Conservation (phyloP, 306 rosid species). For the Albizia julibrissin region DNA sequence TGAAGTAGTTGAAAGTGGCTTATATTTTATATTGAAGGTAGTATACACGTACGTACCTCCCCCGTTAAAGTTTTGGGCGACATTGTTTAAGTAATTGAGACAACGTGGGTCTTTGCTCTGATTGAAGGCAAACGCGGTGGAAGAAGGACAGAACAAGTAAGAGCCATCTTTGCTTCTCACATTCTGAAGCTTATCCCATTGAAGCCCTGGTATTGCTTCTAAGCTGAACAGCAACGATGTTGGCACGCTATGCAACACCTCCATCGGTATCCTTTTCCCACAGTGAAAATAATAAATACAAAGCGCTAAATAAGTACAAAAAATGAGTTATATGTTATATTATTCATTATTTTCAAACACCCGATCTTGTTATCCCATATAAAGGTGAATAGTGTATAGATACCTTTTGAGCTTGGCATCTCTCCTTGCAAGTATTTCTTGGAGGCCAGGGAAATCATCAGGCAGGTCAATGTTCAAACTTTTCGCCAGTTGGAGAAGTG, state of each 20-base stretch:
- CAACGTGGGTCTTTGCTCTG: slow-evolving; percentile 51
- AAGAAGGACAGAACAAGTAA: slow-evolving; percentile 58
- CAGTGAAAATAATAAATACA: too few species aligned
- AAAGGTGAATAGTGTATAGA: neutral
- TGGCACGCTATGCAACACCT: slow-evolving; percentile 55
- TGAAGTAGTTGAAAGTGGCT: neutral
- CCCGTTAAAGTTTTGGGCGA: slow-evolving; percentile 47
- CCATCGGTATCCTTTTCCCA: slow-evolving; percentile 55
- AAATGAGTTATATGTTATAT: neutral
- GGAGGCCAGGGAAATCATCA: slow-evolving; percentile 41
- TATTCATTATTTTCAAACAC: neutral
- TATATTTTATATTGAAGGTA: too few species aligned
- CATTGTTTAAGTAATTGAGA: slow-evolving; percentile 45
- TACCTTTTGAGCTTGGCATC: slow-evolving; percentile 49
- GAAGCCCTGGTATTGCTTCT: slow-evolving; percentile 58
- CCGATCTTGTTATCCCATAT: neutral
- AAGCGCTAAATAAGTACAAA: too few species aligned
- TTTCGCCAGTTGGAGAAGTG: slow-evolving; percentile 47
- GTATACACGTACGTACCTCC: slow-evolving; percentile 40
- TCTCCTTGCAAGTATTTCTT: slow-evolving; percentile 45
- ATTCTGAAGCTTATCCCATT: slow-evolving; percentile 63
- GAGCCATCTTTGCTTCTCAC: slow-evolving; percentile 51
- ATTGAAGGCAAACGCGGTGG: slow-evolving; percentile 68
- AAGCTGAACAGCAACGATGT: slow-evolving; percentile 63
- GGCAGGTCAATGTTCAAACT: slow-evolving; percentile 44